Evolutionary conservation across 2,329 filamentous ascomycete genomes (phyloP), one percentile per base, ranked within the genome.

Genomic region (Volutella citrinella): DNA sequence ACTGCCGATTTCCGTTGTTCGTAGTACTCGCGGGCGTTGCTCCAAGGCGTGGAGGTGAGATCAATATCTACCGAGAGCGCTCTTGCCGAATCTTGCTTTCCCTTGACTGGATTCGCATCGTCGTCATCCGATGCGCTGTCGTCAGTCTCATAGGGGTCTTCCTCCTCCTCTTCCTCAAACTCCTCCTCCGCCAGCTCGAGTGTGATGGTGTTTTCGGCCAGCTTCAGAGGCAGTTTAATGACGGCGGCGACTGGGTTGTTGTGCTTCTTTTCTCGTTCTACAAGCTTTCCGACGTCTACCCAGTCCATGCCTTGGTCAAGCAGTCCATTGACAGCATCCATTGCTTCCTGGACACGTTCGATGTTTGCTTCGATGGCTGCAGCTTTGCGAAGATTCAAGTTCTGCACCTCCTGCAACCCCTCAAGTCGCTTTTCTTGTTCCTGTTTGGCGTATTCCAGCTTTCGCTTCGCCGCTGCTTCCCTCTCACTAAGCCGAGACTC

Each of bases 241-340:
- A 89, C 81, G 38, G 84, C 76, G 2, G 93, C 93, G 7, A 98
- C 89, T 0, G 87, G 79, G 46, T 98, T 98, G 18, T 79, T 73
- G 30, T 82, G 74, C 41, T 72, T 79, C 58, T 94, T 86, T 57
- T 97, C 91, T 46, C 88, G 78, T 57, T 95, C 88, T 32, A 98
- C 86, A 42, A 98, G 66, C 38, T 84, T 85, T 9, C 78, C 87
- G 51, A 97, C 90, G 46, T 96, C 86, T 10, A 88, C 80, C 93
- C 93, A 98, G 52, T 98, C 93, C 89, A 97, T 97, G 10, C 91
- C 91, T 54, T 95, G 88, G 6, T 79, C 79, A 40, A 98, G 79
- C n/a, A 97, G 68, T 1, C 87, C 87, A 58, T 95, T 97, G 33
- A 98, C 83, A 5, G 93, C 89, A 57, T 89, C 87, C 59, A 89